These are phyloP conservation scores for Puccinia brachypodii DNA, from an alignment of 1,284 basidiomycete species.

Conservation along the genomic window DNA sequence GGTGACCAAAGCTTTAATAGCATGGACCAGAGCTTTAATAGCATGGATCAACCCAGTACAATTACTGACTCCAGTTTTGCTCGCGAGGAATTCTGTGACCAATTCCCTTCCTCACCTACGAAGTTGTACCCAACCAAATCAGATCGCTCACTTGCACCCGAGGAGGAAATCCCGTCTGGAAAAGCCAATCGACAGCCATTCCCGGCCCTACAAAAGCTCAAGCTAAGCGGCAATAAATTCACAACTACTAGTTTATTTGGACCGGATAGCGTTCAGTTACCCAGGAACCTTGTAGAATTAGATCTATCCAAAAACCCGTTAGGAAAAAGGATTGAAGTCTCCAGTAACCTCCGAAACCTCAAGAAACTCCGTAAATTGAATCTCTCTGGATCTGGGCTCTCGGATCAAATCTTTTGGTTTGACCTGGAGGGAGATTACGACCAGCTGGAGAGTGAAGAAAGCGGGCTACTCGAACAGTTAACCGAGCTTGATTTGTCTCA, in stretches of 20 bases:
- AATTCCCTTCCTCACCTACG: conserved; percentile 32
- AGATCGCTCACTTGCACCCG: neutral
- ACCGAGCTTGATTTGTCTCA: conserved; percentile 33
- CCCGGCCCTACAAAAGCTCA: conserved; percentile 8
- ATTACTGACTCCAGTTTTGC: conserved; percentile 22
- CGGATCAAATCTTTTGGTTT: conserved; percentile 34
- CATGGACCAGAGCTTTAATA: conserved; percentile 19
- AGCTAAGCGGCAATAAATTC: conserved; percentile 23
- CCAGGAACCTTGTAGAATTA: conserved; percentile 7
- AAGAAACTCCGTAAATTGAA: conserved; percentile 15
- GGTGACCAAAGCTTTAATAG: conserved; percentile 25
- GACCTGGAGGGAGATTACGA: conserved; percentile 38
- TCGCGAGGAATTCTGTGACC: conserved; percentile 27
- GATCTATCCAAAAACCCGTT: conserved; percentile 38
- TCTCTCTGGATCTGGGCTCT: conserved; percentile 35
- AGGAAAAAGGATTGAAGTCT: conserved; percentile 14
- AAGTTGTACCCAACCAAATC: neutral
- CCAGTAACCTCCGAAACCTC: conserved; percentile 17
- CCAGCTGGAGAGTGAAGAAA: conserved; percentile 21
- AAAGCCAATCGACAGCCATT: conserved; percentile 11
- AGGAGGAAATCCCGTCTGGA: neutral
- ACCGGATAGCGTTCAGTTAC: conserved; percentile 11
- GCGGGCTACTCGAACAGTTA: neutral
- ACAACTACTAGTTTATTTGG: conserved; percentile 15
- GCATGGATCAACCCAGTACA: conserved; percentile 19